phyloP scores from a whole-genome alignment of 331 rosid species.

The Quercus tomentella region DNA sequence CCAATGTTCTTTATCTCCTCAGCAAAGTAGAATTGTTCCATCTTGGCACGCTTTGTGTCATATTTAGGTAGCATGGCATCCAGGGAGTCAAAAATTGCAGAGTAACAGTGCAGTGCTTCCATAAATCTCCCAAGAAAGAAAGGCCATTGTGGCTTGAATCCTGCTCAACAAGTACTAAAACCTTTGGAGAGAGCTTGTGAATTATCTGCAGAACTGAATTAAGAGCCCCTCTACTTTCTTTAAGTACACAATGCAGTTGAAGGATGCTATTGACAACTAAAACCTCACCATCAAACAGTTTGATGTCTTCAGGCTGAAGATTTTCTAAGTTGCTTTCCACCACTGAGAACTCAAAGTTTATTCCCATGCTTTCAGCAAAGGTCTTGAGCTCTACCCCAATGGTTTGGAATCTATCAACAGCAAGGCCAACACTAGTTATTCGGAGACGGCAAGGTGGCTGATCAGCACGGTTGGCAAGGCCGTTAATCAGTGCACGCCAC shows the following conservation, averaged over 20 bases:
- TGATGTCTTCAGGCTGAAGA: conserved; percentile 44
- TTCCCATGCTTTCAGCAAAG: conserved; percentile 43
- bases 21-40: conserved; percentile 82
- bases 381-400: conserved; percentile 60
- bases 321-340: conserved; percentile 61
- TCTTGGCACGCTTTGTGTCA: conserved; percentile 70
- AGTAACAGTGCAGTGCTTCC: conserved; percentile 84
- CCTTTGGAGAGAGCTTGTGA: conserved; percentile 60
- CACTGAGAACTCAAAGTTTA: conserved; percentile 45
- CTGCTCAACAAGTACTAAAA: conserved; percentile 72
- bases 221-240: conserved; percentile 81
- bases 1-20: conserved; percentile 95
- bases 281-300: conserved; percentile 50
- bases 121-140: conserved; percentile 90
- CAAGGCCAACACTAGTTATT: conserved; percentile 62
- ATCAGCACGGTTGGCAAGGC: conserved; percentile 31
- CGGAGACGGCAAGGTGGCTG: conserved; percentile 34
- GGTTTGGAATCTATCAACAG: conserved; percentile 28
- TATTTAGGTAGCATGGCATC: conserved; percentile 79
- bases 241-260: conserved; percentile 85
- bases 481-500: conserved; percentile 58
- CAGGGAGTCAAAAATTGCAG: conserved; percentile 83
- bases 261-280: conserved; percentile 75
- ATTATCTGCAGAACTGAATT: conserved; percentile 73
- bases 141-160: conserved; percentile 91